These are phyloP conservation scores for Penium margaritaceum DNA, from an alignment of 139 green algal species.

Conservation along the genomic window DNA sequence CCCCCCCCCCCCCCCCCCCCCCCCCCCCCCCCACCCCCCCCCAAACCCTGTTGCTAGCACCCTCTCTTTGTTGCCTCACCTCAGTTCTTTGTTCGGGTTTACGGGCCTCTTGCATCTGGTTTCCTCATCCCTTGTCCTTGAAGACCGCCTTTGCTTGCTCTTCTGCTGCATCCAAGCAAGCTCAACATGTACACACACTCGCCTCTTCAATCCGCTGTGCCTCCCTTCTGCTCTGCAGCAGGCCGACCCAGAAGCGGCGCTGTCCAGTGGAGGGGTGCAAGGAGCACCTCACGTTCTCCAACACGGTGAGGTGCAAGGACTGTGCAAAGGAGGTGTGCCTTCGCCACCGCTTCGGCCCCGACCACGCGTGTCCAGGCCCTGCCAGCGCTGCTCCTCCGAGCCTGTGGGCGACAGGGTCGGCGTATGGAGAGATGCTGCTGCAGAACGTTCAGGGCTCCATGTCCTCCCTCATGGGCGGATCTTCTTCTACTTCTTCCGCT, in stretches of 20 bases:
- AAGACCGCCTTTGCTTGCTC: too few species aligned
- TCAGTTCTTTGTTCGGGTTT: too few species aligned
- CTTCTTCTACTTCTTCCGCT: not conserved
- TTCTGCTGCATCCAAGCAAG: too few species aligned
- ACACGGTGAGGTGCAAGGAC: conserved; percentile 34
- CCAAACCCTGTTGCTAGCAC: too few species aligned
- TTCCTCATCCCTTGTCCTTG: too few species aligned
- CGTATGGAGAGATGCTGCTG: conserved; percentile 3
- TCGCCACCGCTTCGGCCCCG: conserved; percentile 35
- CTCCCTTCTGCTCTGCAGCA: too few species aligned
- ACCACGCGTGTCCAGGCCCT: conserved; percentile 28
- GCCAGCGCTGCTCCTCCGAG: not conserved
- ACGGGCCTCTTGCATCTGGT: too few species aligned
- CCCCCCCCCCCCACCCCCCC: too few species aligned
- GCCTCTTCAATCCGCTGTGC: too few species aligned
- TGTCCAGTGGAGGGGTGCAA: conserved; percentile 40
- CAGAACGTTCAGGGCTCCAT: not conserved
- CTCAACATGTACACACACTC: too few species aligned
- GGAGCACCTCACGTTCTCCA: conserved; percentile 41
- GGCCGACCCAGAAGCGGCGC: conserved; percentile 30
- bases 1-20: too few species aligned
- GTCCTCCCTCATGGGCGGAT: not conserved
- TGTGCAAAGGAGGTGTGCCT: conserved; percentile 30
- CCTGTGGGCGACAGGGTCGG: not conserved
- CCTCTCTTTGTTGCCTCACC: too few species aligned